These are phyloP conservation scores for Boletus bicolor DNA, from an alignment of 768 basidiomycete genomes.

Conservation along the genomic window DNA sequence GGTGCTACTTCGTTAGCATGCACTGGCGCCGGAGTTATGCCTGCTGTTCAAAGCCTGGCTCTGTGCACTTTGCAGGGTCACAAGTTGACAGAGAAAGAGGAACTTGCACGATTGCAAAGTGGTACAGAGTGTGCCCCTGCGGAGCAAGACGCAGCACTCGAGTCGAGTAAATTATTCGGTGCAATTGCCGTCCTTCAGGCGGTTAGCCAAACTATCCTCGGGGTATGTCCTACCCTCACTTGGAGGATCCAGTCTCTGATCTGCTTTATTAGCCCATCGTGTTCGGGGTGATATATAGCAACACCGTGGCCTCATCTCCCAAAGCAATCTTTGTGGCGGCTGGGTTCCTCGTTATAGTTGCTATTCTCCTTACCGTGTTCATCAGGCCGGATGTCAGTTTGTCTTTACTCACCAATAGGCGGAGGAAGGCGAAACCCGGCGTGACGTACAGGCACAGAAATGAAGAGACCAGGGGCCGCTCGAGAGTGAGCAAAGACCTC, in stretches of 20 bases:
- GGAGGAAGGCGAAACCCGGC: conserved; percentile 3
- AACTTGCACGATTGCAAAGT: conserved; percentile 24
- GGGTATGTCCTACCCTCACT: conserved; percentile 29
- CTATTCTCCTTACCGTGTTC: conserved; percentile 45
- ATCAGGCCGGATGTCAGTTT: conserved; percentile 35
- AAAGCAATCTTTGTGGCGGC: conserved; percentile 67
- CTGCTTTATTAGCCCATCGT: conserved; percentile 52
- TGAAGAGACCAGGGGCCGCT: conserved; percentile 25
- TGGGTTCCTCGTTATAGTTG: conserved; percentile 48
- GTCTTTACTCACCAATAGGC: conserved; percentile 15
- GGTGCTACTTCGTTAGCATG: conserved; percentile 59
- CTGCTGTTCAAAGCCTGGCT: conserved; percentile 70
- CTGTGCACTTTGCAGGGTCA: conserved; percentile 53
- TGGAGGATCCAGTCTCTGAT: conserved; percentile 9
- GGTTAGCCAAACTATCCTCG: conserved; percentile 58
- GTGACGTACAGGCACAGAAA: conserved; percentile 2
- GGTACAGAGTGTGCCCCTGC: background rate
- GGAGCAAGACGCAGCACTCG: conserved; percentile 34
- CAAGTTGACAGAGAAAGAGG: conserved; percentile 34
- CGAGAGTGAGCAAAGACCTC: conserved; percentile 39
- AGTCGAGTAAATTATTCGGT: conserved; percentile 61
- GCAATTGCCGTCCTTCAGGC: conserved; percentile 69
- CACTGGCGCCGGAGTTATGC: conserved; percentile 66
- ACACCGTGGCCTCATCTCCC: conserved; percentile 61
- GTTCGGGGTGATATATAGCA: conserved; percentile 64